These are phyloP conservation scores for Dovyalis caffra DNA, from an alignment of 345 rosid genomes.

Conservation along the genomic window DNA sequence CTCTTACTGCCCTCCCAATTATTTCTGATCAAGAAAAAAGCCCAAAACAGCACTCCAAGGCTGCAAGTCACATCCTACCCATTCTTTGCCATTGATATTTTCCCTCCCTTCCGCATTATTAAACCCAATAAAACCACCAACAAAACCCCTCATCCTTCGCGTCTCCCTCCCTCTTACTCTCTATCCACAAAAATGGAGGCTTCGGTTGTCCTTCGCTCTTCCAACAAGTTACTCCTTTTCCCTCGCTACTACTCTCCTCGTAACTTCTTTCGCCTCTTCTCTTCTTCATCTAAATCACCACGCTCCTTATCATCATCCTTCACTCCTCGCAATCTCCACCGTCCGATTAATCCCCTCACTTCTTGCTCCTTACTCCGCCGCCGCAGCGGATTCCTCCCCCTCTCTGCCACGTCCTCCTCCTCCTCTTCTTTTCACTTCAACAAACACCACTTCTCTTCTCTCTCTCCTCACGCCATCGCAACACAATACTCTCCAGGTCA, in stretches of 20 bases:
- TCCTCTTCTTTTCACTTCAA: constrained; percentile 27
- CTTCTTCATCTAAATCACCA: constrained; percentile 5
- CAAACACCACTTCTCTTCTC: constrained; percentile 46
- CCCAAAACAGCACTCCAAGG: background rate
- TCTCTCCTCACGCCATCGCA: constrained; percentile 65
- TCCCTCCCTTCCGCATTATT: background rate
- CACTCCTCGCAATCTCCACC: constrained; percentile 30
- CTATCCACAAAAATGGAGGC: constrained; percentile 36
- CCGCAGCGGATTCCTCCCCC: constrained; percentile 27
- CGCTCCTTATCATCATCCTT: constrained; percentile 28
- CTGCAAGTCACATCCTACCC: background rate
- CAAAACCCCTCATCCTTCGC: background rate
- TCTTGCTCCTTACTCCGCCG: constrained; percentile 44
- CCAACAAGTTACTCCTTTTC: constrained; percentile 48
- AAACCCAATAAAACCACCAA: background rate
- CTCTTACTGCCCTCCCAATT: background rate
- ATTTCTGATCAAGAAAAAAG: background rate
- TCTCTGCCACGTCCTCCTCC: constrained; percentile 21
- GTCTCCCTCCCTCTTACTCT: background rate
- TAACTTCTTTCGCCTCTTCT: constrained; percentile 33
- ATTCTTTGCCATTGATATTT: background rate
- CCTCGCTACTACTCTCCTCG: constrained; percentile 45
- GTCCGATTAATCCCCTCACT: constrained; percentile 30
- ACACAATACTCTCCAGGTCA: constrained; percentile 63
- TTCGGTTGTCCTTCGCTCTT: constrained; percentile 52